phyloP scores from a whole-genome alignment of 805 yeast genomes.

The Diddensiella caesifluorescens region DNA sequence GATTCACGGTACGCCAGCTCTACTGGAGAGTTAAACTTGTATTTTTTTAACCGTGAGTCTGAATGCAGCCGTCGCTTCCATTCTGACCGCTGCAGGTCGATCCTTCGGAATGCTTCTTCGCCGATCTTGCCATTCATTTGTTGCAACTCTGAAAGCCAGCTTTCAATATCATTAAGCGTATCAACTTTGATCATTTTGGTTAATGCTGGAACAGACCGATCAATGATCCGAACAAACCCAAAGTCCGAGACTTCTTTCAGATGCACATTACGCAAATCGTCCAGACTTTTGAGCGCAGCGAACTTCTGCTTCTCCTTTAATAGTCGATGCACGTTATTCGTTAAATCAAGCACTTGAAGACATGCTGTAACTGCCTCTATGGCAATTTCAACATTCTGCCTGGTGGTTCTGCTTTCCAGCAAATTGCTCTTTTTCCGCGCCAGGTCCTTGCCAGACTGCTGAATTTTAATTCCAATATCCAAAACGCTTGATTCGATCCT shows the following conservation, averaged over 20 bases:
- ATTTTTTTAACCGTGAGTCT: slow-evolving; percentile 44
- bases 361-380: slow-evolving; percentile 63
- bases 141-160: slow-evolving; percentile 46
- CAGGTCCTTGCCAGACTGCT: slow-evolving; percentile 61
- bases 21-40: slow-evolving; percentile 78
- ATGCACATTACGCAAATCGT: slow-evolving; percentile 64
- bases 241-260: slow-evolving; percentile 61
- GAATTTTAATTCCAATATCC: slow-evolving; percentile 52
- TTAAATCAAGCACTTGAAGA: slow-evolving; percentile 74
- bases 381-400: slow-evolving; percentile 66
- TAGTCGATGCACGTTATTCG: slow-evolving; percentile 79
- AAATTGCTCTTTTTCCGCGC: slow-evolving; percentile 52
- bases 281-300: slow-evolving; percentile 78
- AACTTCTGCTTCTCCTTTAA: slow-evolving; percentile 71
- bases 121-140: slow-evolving; percentile 48
- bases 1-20: slow-evolving; percentile 71
- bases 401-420: slow-evolving; percentile 57
- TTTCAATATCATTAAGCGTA: slow-evolving; percentile 54
- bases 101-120: slow-evolving; percentile 47
- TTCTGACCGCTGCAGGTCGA: slow-evolving; percentile 49
- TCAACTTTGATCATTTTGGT: slow-evolving; percentile 69
- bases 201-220: slow-evolving; percentile 70
- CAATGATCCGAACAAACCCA: slow-evolving; percentile 68
- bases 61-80: slow-evolving; percentile 49
- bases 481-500: slow-evolving; percentile 51